phyloP scores from a whole-genome alignment of 2,329 filamentous ascomycete species.

The Rhynchosporium secalis region DNA sequence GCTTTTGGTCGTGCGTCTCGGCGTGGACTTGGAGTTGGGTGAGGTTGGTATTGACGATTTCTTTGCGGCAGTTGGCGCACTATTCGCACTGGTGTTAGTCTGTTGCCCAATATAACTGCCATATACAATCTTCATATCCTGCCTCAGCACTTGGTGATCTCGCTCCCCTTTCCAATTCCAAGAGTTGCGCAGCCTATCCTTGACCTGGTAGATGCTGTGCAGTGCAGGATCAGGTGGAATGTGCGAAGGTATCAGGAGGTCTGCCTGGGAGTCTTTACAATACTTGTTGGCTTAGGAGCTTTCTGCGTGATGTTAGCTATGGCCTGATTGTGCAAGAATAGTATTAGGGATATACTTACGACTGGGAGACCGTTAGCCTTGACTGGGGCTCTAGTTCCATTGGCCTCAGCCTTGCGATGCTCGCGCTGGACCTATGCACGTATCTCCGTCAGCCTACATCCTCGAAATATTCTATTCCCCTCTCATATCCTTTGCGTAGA shows the following conservation, averaged over 20 bases:
- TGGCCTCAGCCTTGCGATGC: constrained; percentile 56
- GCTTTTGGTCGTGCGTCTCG: constrained; percentile 49
- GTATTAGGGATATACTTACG: constrained; percentile 38
- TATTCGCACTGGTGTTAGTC: constrained; percentile 28
- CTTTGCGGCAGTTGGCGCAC: constrained; percentile 53
- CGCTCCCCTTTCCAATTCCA: constrained; percentile 4
- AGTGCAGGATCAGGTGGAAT: background rate
- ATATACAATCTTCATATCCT: background rate
- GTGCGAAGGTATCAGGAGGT: background rate
- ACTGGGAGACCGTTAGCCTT: constrained; percentile 57
- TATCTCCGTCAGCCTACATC: constrained; percentile 15
- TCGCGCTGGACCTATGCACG: constrained; percentile 49
- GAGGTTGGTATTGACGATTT: constrained; percentile 53
- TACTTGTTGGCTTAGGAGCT: too few species aligned
- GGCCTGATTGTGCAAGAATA: too few species aligned
- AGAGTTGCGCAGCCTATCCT: background rate
- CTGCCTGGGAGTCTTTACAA: constrained; percentile 41
- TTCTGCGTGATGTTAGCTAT: too few species aligned
- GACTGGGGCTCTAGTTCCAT: constrained; percentile 53
- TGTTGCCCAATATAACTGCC: background rate
- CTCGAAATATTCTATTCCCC: background rate
- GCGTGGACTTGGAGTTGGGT: constrained; percentile 55
- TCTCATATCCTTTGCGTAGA: background rate
- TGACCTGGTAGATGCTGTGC: background rate
- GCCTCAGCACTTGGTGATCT: background rate